Percentiles rank a stretch among this genome's conserved stretches.
phyloP scores from a whole-genome alignment of 192 early-diverging fungal species.

The Umbelopsis sp. region DNA sequence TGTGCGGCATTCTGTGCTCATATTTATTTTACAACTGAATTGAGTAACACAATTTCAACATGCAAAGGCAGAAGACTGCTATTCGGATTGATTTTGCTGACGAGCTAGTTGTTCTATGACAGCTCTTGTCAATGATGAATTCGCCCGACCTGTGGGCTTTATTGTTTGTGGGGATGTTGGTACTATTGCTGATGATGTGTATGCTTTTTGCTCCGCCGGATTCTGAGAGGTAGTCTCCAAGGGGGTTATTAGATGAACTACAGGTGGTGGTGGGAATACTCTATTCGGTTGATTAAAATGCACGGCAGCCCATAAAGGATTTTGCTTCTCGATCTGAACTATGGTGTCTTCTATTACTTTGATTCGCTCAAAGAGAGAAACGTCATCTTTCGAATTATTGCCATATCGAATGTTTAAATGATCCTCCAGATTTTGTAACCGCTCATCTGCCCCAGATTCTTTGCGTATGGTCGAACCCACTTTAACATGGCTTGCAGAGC shows the following conservation, averaged over 20 bases:
- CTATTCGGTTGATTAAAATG: conserved; percentile 78
- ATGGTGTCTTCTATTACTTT: conserved; percentile 77
- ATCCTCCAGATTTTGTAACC: conserved; percentile 71
- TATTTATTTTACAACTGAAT: no score
- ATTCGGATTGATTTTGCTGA: neutral
- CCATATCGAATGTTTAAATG: conserved; percentile 74
- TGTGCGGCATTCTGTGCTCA: no score
- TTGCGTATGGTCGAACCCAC: neutral
- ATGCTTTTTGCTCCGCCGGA: neutral
- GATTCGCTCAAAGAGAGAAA: conserved; percentile 56
- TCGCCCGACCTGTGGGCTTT: conserved; percentile 49
- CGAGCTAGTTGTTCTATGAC: conserved; percentile 56
- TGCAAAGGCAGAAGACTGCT: neutral
- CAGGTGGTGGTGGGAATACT: conserved; percentile 40
- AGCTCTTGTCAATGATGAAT: conserved; percentile 57
- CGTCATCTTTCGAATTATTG: conserved; percentile 27
- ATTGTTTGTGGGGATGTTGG: conserved; percentile 30
- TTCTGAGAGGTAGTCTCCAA: neutral
- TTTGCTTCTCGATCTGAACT: conserved; percentile 73
- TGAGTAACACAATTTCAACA: no score
- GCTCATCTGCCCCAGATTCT: conserved; percentile 47
- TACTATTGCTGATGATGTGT: conserved; percentile 16
- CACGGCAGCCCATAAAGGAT: conserved; percentile 78
- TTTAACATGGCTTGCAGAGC: neutral
- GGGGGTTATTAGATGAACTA: conserved; percentile 25